These are phyloP conservation scores for Solanum chiquidenum DNA, from an alignment of 257 asterid genomes.

Conservation along the genomic window DNA sequence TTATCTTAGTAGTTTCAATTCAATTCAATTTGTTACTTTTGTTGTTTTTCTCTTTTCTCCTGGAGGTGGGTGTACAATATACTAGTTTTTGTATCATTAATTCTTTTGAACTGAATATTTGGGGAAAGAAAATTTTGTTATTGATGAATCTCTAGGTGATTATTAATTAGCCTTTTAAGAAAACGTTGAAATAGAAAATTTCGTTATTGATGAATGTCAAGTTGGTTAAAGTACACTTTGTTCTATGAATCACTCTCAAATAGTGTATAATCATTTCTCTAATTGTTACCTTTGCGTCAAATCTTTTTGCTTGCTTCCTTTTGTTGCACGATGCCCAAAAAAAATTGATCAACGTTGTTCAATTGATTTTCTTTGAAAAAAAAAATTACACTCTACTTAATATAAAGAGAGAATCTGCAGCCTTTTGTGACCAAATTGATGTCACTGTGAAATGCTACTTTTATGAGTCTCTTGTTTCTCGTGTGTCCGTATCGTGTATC, in stretches of 20 bases:
- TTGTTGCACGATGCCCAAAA: background rate
- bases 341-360: background rate
- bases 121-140: background rate
- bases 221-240: background rate
- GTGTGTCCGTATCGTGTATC: background rate
- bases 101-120: background rate
- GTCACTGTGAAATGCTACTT: background rate
- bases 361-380: background rate
- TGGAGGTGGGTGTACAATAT: background rate
- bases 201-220: background rate
- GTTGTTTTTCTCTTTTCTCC: background rate
- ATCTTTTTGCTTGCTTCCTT: background rate
- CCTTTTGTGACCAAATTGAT: background rate
- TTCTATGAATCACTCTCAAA: background rate
- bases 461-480: background rate
- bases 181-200: background rate
- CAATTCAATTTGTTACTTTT: background rate
- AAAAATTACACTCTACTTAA: background rate
- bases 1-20: background rate
- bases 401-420: background rate
- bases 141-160: background rate
- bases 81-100: background rate
- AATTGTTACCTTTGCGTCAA: background rate
- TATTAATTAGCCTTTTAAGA: background rate
- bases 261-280: background rate